Percentiles rank a stretch among this genome's conserved stretches.
These are phyloP conservation scores for Salix viminalis DNA, from an alignment of 345 rosid species.

Conservation along the genomic window DNA sequence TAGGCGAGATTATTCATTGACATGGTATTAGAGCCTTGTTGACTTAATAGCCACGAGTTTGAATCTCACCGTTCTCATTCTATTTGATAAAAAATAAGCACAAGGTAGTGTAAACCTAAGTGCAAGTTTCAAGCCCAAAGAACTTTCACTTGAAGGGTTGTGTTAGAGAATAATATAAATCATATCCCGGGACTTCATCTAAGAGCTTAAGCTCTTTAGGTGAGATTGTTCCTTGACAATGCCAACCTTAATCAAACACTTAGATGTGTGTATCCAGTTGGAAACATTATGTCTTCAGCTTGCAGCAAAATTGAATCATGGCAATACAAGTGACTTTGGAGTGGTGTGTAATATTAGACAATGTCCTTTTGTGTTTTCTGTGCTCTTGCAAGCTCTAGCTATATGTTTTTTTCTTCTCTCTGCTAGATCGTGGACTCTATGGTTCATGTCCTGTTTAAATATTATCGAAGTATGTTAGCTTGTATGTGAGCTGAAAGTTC, in stretches of 20 bases:
- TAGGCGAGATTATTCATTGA: too few relatives aligned
- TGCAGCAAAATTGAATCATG: neutral
- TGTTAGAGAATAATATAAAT: too few relatives aligned
- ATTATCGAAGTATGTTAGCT: neutral
- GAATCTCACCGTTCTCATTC: too few relatives aligned
- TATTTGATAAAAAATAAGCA: too few relatives aligned
- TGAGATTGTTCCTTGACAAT: too few relatives aligned
- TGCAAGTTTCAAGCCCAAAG: too few relatives aligned
- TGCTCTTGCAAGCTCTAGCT: neutral
- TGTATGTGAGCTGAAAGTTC: neutral
- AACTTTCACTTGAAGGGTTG: too few relatives aligned
- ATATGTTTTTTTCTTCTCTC: neutral
- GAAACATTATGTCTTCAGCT: neutral
- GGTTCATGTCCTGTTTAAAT: neutral
- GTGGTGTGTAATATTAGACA: neutral
- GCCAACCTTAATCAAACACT: neutral
- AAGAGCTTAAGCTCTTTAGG: too few relatives aligned
- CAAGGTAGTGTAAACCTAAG: too few relatives aligned
- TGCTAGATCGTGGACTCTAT: neutral
- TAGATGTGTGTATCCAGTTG: neutral
- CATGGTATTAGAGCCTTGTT: too few relatives aligned
- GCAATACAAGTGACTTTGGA: neutral
- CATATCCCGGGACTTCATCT: too few relatives aligned
- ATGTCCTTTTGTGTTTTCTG: neutral
- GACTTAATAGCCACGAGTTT: too few relatives aligned